Evolutionary conservation across 2,329 filamentous ascomycete genomes (phyloP), one percentile per base, ranked within the genome.

Genomic region (Coniochaeta sp.): DNA sequence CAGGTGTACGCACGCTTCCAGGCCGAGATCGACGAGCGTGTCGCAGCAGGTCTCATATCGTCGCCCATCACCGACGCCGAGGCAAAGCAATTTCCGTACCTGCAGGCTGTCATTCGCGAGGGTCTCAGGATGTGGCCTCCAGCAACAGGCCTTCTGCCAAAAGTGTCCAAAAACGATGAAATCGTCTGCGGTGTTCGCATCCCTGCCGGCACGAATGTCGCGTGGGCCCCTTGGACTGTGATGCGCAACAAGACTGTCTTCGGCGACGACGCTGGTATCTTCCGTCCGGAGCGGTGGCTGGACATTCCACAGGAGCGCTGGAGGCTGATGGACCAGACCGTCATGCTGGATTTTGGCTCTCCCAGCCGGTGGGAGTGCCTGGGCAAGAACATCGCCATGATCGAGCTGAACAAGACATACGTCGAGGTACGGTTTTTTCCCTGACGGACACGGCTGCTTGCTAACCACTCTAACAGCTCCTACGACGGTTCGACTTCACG

Each of bases 271-370:
- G 72, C 73, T 1, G 68, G 72, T 17, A 59, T 71, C 1, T 82
- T 74, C 63, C 68, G 73, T 11, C 78, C 79, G 0, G 77, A 78
- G 56, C 68, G 78, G 24, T 80, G 77, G 76, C 59, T 79, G 19
- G 68, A 76, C 61, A 68, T 65, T 4, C 69, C 72, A 7, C 63
- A 59, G 1, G 69, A 69, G 0, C 64, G 69, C 38, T 64, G 71
- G 57, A 67, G 63, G n/a, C 62, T 64, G 14, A 75, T 74, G 66
- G 66, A 70, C 36, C 64, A 64, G 16, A 73, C 69, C 0, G 62
- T 73, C n/a, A 76, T 77, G 44, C 62, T 74, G 22, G 67, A 75
- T 4, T 79, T 78, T 65, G 72, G 73, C 5, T 36, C 28, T 1
- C 68, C 68, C 36, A 76, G 76, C 1, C 68, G 67, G 34, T 75